Evolutionary conservation across 202 grass and related monocot species (phyloP).

Genomic region (Hordeum pubiflorum): DNA sequence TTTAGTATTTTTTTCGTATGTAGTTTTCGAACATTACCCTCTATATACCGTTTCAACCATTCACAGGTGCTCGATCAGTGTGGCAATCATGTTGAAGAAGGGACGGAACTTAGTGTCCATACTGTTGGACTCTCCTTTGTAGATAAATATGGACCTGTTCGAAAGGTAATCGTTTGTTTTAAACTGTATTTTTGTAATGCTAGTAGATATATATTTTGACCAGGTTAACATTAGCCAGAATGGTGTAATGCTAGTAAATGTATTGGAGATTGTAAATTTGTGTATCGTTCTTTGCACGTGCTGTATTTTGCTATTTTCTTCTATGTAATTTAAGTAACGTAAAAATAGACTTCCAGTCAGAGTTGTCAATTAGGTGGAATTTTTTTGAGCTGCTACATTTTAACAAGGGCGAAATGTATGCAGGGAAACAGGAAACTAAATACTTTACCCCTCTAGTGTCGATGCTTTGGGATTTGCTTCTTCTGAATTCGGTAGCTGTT

Average conservation of each 20-base stretch:
- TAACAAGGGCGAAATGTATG: not conserved
- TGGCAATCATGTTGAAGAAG: conserved; percentile 46
- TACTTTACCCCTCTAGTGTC: not conserved
- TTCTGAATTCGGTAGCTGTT: not conserved
- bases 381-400: not conserved
- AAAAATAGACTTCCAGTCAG: not conserved
- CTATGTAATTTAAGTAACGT: not conserved
- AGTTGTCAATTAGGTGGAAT: not conserved
- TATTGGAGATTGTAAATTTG: not conserved
- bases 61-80: conserved; percentile 39
- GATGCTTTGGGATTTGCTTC: not conserved
- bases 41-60: not conserved
- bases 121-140: conserved; percentile 30
- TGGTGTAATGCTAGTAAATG: not conserved
- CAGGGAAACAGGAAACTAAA: not conserved
- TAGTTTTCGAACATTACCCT: not conserved
- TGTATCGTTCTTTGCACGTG: not conserved
- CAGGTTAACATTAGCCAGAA: not conserved
- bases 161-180: conserved; percentile 28
- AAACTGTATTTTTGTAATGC: not conserved
- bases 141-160: conserved; percentile 10
- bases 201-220: not conserved
- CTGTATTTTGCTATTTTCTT: not conserved
- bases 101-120: conserved; percentile 25
- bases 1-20: not conserved